Conservation (phyloP, 129 eudicot species). For the Pittosporum tobira region DNA sequence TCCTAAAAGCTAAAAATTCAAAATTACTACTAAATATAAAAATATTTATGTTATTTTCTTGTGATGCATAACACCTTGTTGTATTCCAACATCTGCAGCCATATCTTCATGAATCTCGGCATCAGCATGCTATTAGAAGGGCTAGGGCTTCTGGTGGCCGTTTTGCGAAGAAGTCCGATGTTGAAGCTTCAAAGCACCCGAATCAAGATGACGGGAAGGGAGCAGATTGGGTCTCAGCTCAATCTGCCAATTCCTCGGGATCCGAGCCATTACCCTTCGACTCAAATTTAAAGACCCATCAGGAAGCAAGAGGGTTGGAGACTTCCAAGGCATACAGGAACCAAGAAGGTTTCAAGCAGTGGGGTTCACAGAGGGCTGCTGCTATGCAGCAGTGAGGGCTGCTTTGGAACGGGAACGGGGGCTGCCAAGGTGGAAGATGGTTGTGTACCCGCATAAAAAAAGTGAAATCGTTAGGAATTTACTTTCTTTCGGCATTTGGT, state of each 20-base stretch:
- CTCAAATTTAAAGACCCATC: conserved; percentile 21
- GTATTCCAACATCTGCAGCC: conserved; percentile 36
- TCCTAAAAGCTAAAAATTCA: too few species aligned
- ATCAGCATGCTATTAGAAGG: conserved; percentile 85
- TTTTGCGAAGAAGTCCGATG: conserved; percentile 65
- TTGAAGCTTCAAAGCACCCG: conserved; percentile 22
- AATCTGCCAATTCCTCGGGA: conserved; percentile 36
- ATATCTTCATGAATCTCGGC: conserved; percentile 90
- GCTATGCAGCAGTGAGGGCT: conserved; percentile 54
- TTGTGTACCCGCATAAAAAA: not conserved
- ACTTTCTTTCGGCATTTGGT: conserved; percentile 1
- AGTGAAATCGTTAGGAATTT: not conserved
- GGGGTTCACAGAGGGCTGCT: conserved; percentile 47
- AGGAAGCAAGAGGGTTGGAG: conserved; percentile 23
- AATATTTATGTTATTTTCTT: not conserved
- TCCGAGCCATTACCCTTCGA: conserved; percentile 31
- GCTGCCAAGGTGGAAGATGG: conserved; percentile 5
- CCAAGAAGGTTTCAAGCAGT: conserved; percentile 39
- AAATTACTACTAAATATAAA: too few species aligned
- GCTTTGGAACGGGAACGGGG: not conserved
- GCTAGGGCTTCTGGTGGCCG: conserved; percentile 79
- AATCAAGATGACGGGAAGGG: conserved; percentile 18
- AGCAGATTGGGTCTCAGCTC: conserved; percentile 12
- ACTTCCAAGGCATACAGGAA: conserved; percentile 23
- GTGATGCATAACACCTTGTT: not conserved